phyloP scores from a whole-genome alignment of 495 filamentous ascomycete species.

The Daldinia loculata region DNA sequence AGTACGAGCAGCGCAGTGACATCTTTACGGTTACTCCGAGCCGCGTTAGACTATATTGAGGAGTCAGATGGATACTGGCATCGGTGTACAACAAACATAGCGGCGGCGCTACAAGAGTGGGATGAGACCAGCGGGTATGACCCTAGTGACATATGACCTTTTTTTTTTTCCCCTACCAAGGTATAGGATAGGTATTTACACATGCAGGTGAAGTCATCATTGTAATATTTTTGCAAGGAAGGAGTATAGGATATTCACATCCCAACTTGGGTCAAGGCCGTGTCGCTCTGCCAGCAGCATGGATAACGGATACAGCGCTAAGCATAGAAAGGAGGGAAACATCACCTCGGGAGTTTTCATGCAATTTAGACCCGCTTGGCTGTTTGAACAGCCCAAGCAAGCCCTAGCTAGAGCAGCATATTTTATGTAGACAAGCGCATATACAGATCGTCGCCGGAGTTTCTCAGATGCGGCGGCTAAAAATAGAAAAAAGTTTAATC shows the following conservation, averaged over 20 bases:
- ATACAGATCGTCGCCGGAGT: neutral
- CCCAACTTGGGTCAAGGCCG: neutral
- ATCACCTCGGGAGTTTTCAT: neutral
- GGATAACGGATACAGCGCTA: neutral
- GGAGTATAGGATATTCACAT: neutral
- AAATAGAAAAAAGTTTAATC: neutral
- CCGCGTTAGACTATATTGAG: constrained; percentile 10
- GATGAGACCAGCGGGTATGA: neutral
- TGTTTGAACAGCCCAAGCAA: neutral
- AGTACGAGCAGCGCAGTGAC: neutral
- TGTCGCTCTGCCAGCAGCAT: neutral
- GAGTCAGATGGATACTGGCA: constrained; percentile 12
- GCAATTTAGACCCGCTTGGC: constrained; percentile 1
- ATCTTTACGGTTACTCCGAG: constrained; percentile 2
- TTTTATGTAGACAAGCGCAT: constrained; percentile 1
- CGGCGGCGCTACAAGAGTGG: constrained; percentile 6
- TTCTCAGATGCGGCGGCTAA: neutral
- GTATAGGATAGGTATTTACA: neutral
- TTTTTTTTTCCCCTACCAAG: neutral
- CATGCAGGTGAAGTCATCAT: neutral
- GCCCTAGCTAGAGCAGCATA: neutral
- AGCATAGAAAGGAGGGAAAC: neutral
- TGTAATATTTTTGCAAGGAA: neutral
- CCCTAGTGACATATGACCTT: neutral
- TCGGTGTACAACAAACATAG: constrained; percentile 1